Conservation (phyloP, 305 asterid species). For the Ilex paraguariensis region DNA sequence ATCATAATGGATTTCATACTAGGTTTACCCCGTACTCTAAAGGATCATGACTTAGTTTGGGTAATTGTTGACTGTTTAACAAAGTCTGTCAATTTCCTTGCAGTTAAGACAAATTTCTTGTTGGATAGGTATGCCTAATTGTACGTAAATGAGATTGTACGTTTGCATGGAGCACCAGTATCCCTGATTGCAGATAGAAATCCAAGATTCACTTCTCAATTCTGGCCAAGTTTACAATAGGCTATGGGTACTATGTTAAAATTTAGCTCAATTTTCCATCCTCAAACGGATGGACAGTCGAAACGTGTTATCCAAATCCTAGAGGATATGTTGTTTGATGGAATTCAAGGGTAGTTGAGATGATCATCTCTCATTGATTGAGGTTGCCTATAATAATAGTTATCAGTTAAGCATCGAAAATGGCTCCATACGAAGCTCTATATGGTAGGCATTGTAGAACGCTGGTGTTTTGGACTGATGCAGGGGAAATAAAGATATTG, state of each 20-base stretch:
- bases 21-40: not conserved
- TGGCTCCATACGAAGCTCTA: not conserved
- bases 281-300: not conserved
- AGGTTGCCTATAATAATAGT: slow-evolving; percentile 3
- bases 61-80: not conserved
- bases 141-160: not conserved
- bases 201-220: not conserved
- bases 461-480: too few species aligned
- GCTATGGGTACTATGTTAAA: not conserved
- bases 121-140: not conserved
- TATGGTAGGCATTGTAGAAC: not conserved
- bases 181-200: too few species aligned
- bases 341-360: not conserved
- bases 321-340: too few species aligned
- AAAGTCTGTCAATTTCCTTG: not conserved
- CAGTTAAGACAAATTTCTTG: not conserved
- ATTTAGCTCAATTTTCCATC: not conserved
- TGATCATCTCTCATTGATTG: not conserved
- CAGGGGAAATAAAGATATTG: not conserved
- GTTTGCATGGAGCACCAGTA: not conserved
- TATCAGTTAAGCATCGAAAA: not conserved
- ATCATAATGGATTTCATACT: not conserved
- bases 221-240: not conserved
- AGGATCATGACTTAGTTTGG: not conserved
- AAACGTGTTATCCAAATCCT: not conserved